phyloP scores from a whole-genome alignment of 768 basidiomycete species.

The Leucocoprinus sp. region DNA sequence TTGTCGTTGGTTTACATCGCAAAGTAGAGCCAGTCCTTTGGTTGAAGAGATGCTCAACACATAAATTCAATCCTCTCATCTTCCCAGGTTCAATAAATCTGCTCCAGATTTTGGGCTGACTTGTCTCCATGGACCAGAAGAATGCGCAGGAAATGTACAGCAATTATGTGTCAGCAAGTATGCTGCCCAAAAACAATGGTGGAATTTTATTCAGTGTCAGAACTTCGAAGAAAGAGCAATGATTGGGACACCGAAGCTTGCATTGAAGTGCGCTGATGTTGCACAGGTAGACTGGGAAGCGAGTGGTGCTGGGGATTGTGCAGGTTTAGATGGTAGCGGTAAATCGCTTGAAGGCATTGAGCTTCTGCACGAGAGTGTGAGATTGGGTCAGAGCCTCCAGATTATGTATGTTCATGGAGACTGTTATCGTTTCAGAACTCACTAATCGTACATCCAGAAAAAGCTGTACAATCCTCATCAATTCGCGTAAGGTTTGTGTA shows the following conservation, averaged over 20 bases:
- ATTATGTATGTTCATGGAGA: slow-evolving; percentile 41
- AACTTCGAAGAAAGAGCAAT: slow-evolving; percentile 55
- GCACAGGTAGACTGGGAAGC: slow-evolving; percentile 63
- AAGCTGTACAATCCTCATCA: slow-evolving; percentile 85
- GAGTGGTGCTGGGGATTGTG: slow-evolving; percentile 48
- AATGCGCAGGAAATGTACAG: slow-evolving; percentile 87
- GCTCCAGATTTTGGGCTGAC: slow-evolving; percentile 69
- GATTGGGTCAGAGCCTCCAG: slow-evolving; percentile 31
- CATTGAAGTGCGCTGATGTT: slow-evolving; percentile 54
- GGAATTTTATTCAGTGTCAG: slow-evolving; percentile 78
- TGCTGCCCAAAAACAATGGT: slow-evolving; percentile 52
- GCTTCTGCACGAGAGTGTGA: slow-evolving; percentile 57
- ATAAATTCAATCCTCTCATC: slow-evolving; percentile 2
- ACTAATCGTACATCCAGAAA: slow-evolving; percentile 34
- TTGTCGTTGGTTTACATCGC: slow-evolving; percentile 69
- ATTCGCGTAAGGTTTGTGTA: slow-evolving; percentile 56
- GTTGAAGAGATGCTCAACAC: background rate
- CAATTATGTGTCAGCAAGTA: slow-evolving; percentile 75
- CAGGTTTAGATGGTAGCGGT: slow-evolving; percentile 56
- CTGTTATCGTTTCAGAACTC: background rate
- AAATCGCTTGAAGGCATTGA: slow-evolving; percentile 52
- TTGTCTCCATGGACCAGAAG: slow-evolving; percentile 73
- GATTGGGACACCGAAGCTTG: slow-evolving; percentile 60
- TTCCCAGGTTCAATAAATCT: slow-evolving; percentile 47
- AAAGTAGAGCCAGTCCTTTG: slow-evolving; percentile 37